These are phyloP conservation scores for Fonsecaea nubica DNA, from an alignment of 2,329 filamentous ascomycete species.

Conservation along the genomic window DNA sequence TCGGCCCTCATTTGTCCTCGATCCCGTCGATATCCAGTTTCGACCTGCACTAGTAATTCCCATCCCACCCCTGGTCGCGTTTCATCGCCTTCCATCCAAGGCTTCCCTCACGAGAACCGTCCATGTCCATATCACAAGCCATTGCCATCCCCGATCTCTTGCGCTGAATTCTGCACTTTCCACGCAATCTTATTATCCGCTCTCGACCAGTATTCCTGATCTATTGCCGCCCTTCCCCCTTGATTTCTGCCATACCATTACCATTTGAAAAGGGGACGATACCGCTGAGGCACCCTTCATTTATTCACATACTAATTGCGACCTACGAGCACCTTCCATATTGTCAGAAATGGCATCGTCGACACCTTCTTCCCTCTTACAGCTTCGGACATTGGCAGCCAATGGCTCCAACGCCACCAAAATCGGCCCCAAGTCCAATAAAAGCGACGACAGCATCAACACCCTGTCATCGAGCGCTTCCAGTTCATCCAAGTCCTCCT, in stretches of 20 bases:
- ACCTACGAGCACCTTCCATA: background rate
- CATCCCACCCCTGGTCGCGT: slow-evolving; percentile 1
- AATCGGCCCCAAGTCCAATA: slow-evolving; percentile 23
- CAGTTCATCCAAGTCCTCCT: slow-evolving; percentile 35
- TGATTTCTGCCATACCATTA: background rate
- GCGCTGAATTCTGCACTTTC: background rate
- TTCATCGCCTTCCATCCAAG: slow-evolving; percentile 5
- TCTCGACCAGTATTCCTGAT: background rate
- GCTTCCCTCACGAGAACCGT: background rate
- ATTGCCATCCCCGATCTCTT: background rate
- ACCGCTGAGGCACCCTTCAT: background rate
- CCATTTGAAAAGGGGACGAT: background rate
- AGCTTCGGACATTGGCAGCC: slow-evolving; percentile 36
- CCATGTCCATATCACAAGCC: background rate
- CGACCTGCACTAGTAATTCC: slow-evolving; percentile 1
- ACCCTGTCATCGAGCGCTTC: slow-evolving; percentile 36
- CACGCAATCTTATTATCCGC: background rate
- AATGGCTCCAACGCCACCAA: slow-evolving; percentile 26
- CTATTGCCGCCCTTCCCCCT: background rate
- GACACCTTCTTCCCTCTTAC: slow-evolving; percentile 36
- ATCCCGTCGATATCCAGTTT: slow-evolving; percentile 8
- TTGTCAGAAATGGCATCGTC: slow-evolving; percentile 4
- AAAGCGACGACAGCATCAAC: slow-evolving; percentile 37
- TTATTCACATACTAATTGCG: background rate
- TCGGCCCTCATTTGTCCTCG: slow-evolving; percentile 5